Conservation (phyloP, 176 grass and related monocot species). For the Zea luxurians region DNA sequence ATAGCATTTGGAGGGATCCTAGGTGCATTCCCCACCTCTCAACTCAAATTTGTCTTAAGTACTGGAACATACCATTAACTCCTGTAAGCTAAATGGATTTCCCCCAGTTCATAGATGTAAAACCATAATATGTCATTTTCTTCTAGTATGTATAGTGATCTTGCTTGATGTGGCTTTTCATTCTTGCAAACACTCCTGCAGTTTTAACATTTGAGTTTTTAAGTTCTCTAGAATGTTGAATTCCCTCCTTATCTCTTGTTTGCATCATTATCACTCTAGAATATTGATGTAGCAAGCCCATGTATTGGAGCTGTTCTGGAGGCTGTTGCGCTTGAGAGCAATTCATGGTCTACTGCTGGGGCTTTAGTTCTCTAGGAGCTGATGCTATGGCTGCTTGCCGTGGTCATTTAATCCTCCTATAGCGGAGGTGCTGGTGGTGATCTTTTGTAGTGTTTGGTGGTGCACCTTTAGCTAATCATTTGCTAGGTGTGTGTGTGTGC, state of each 20-base stretch:
- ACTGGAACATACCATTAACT: background rate
- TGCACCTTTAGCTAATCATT: background rate
- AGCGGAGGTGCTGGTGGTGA: background rate
- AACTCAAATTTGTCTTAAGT: background rate
- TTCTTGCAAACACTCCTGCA: background rate
- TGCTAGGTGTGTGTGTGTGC: background rate
- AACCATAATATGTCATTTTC: background rate
- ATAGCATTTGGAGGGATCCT: conserved; percentile 98
- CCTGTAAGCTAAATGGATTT: conserved; percentile 4
- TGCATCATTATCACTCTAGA: background rate
- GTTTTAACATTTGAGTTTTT: conserved; percentile 2
- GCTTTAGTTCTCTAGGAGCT: background rate
- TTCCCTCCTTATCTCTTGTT: background rate
- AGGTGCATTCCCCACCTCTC: conserved; percentile 46
- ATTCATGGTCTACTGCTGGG: background rate
- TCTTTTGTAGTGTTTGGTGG: background rate
- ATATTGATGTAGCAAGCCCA: background rate
- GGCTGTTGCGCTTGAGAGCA: background rate
- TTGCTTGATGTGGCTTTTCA: background rate
- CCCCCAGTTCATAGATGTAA: background rate
- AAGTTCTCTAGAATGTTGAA: conserved; percentile 8
- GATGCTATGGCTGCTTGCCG: background rate
- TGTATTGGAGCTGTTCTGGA: background rate
- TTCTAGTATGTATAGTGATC: background rate
- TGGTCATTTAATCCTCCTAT: background rate